Evolutionary conservation across 1,139 yeast species (phyloP).

Genomic region (Maudiozyma humilis): DNA sequence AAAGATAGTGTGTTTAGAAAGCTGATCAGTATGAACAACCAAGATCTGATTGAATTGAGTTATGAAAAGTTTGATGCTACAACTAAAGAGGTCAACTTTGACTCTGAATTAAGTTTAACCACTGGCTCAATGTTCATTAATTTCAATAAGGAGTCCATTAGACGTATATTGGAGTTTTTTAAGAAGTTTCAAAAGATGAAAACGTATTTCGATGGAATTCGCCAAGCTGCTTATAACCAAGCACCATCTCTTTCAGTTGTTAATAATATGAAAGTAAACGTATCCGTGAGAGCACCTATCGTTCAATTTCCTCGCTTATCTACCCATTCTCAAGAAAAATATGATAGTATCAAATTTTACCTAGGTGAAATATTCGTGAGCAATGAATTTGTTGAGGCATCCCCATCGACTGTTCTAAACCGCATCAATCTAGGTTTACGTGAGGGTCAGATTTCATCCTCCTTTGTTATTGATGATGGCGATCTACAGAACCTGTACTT

Average conservation of each 20-base stretch:
- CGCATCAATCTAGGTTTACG: slow-evolving; percentile 60
- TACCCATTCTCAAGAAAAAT: slow-evolving; percentile 35
- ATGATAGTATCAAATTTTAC: slow-evolving; percentile 61
- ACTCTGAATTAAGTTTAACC: slow-evolving; percentile 54
- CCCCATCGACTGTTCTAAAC: slow-evolving; percentile 36
- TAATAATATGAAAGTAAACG: slow-evolving; percentile 59
- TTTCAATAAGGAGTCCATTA: slow-evolving; percentile 74
- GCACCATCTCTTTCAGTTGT: slow-evolving; percentile 33
- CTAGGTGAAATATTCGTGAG: slow-evolving; percentile 76
- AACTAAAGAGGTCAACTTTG: slow-evolving; percentile 40
- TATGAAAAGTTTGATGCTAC: slow-evolving; percentile 73
- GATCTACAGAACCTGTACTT: slow-evolving; percentile 51
- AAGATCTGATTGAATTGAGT: slow-evolving; percentile 70
- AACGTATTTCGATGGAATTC: slow-evolving; percentile 73
- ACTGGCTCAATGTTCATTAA: slow-evolving; percentile 70
- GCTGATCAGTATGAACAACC: slow-evolving; percentile 72
- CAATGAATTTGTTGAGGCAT: slow-evolving; percentile 44
- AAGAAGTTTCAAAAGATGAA: slow-evolving; percentile 81
- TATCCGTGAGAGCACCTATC: slow-evolving; percentile 72
- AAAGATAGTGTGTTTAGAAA: slow-evolving; percentile 54
- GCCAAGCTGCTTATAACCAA: slow-evolving; percentile 72
- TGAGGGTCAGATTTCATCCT: slow-evolving; percentile 57
- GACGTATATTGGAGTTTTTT: slow-evolving; percentile 57
- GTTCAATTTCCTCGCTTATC: slow-evolving; percentile 64
- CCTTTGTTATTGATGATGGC: slow-evolving; percentile 42